Percentiles rank a stretch among this genome's conserved stretches.
phyloP scores from a whole-genome alignment of 1,284 basidiomycete genomes.

The Apiotrichum mycotoxinovorans region DNA sequence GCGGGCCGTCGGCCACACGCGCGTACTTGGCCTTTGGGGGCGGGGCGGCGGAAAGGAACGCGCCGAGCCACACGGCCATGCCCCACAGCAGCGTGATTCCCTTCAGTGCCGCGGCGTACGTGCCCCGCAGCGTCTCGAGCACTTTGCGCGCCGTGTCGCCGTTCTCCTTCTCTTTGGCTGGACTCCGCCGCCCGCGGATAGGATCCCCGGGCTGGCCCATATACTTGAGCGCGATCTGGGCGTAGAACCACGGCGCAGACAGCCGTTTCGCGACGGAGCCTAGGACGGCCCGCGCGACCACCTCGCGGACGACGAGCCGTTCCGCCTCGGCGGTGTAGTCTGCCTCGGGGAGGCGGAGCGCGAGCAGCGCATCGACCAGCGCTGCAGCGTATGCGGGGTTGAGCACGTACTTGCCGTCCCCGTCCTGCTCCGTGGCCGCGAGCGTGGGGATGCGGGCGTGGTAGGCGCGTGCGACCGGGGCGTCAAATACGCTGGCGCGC shows the following conservation, averaged over 20 bases:
- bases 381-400: constrained; percentile 46
- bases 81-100: constrained; percentile 12
- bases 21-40: constrained; percentile 7
- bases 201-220: neutral
- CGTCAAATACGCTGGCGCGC: constrained; percentile 2
- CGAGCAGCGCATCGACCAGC: constrained; percentile 45
- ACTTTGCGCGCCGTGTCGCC: no score
- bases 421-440: neutral
- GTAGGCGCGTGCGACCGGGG: constrained; percentile 21
- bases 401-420: constrained; percentile 16
- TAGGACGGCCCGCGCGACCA: constrained; percentile 49
- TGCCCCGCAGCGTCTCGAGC: neutral
- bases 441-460: constrained; percentile 36
- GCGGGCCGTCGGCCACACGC: constrained; percentile 16
- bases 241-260: constrained; percentile 49
- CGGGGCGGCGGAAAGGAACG: constrained; percentile 14
- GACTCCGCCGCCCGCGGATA: no score
- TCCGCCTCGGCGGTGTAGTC: constrained; percentile 47
- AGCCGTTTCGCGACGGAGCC: constrained; percentile 39
- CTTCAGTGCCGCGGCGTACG: neutral
- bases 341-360: constrained; percentile 35
- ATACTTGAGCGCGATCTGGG: constrained; percentile 19
- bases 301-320: constrained; percentile 47
- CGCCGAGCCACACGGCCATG: constrained; percentile 9
- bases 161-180: neutral